These are phyloP conservation scores for Mercurialis annua DNA, from an alignment of 345 rosid species.

Conservation along the genomic window DNA sequence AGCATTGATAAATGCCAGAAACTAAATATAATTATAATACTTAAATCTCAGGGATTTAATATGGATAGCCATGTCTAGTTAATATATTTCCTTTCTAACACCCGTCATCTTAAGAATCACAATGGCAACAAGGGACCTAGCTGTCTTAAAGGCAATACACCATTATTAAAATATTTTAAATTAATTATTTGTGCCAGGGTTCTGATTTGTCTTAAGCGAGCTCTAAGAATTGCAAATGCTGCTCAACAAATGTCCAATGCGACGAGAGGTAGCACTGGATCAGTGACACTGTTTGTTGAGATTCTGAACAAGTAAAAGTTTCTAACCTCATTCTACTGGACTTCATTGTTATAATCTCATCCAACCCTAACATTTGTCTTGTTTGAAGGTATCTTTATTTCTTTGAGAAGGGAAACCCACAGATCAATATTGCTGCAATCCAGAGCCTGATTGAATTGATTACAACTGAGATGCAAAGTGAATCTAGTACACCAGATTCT, in stretches of 20 bases:
- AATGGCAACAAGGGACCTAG: neutral
- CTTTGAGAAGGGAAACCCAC: conserved; percentile 85
- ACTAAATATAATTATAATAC: neutral
- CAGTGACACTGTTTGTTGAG: conserved; percentile 80
- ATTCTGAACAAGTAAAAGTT: conserved; percentile 86
- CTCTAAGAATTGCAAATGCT: conserved; percentile 88
- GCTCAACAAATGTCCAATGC: conserved; percentile 86
- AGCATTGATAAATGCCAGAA: neutral
- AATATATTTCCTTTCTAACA: neutral
- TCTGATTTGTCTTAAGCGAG: conserved; percentile 87
- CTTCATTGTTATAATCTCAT: neutral
- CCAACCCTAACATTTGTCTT: neutral
- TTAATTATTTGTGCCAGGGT: conserved; percentile 45
- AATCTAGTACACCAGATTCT: conserved; percentile 54
- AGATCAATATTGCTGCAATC: conserved; percentile 63
- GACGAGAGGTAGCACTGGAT: conserved; percentile 74
- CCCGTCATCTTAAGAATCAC: neutral
- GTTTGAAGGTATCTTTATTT: conserved; percentile 76
- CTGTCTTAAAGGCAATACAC: neutral
- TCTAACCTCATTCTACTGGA: neutral
- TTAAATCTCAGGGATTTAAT: neutral
- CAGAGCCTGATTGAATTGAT: conserved; percentile 79
- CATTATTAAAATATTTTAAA: neutral
- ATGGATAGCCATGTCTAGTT: neutral
- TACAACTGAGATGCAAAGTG: conserved; percentile 71